A percentile compares a stretch with the other conserved stretches of the same genome.
Conservation (phyloP, 106 monocot genomes). For the Dendrobium catenatum region DNA sequence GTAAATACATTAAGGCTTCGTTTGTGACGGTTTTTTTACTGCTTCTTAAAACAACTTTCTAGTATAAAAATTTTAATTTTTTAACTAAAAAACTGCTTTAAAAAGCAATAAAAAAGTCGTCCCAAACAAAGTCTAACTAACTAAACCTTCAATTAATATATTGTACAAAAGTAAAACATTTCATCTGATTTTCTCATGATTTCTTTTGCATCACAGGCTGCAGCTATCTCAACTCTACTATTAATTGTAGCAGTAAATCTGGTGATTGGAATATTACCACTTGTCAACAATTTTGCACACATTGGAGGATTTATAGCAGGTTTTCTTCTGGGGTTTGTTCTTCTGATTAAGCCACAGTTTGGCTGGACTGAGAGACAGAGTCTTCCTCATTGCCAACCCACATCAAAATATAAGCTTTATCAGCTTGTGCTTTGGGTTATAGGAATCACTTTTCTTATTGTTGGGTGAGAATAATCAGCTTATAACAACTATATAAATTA, state of each 20-base stretch:
- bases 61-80: too few relatives aligned
- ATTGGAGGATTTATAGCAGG: slow-evolving; percentile 51
- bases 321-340: slow-evolving; percentile 54
- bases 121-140: too few relatives aligned
- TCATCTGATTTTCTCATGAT: background rate
- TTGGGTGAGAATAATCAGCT: background rate
- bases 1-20: slow-evolving; percentile 2
- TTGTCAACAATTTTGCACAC: slow-evolving; percentile 56
- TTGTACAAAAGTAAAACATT: too few relatives aligned
- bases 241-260: slow-evolving; percentile 41
- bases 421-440: background rate
- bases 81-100: too few relatives aligned
- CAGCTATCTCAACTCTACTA: slow-evolving; percentile 39
- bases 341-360: slow-evolving; percentile 46
- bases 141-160: too few relatives aligned
- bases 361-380: slow-evolving; percentile 30
- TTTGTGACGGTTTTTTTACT: too few relatives aligned
- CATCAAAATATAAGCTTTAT: slow-evolving; percentile 25
- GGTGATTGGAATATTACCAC: slow-evolving; percentile 55
- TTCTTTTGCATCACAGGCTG: slow-evolving; percentile 18
- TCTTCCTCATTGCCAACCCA: slow-evolving; percentile 20
- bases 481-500: background rate
- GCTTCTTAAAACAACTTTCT: too few relatives aligned
- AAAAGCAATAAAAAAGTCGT: too few relatives aligned
- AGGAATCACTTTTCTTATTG: background rate